Base-by-base conservation (phyloP, 2,329 filamentous ascomycete species). In the Diatrype stigma region DNA sequence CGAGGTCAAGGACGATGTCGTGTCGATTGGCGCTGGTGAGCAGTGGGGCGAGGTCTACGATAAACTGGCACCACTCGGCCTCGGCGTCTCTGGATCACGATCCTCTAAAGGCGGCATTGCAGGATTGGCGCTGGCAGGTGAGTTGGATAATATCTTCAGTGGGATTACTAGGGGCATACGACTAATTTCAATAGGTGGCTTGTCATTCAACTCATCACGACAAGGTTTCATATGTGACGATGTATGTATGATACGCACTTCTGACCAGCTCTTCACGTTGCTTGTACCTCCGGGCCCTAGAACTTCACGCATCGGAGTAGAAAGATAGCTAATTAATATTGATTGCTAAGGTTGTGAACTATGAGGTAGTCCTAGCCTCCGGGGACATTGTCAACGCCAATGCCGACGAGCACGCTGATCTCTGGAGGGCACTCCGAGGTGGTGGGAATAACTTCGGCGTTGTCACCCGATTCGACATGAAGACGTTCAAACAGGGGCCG, bases 21-120 rank as follows among this genome's bases (percentile, higher is more conserved):
- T 59, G 0, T 37, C 17, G 1, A 32, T 56, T 12, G 55, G 10
- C 2, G 55, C 55, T 1, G 56, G 56, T 12, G 54, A 52, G 42
- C 42, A 23, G 11, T 58, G 56, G 50, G 54, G 56, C 19, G 1
- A 37, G 2, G 51, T 58, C 2, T 56, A 54, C 21, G 52, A 56
- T 28, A 49, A 49, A 35, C 42, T 58, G 6, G 28, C 21, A 3
- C 30, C 21, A 12, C 22, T n/a, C 1, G 53, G 56, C 1, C 57
- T 56, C 7, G 51, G 34, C 4, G 19, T 42, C 16, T 42, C 47
- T 2, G 57, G 56, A 0, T 17, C 22, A 2, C 40, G 57, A 6
- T 53, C 51, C 2, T 12, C 42, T 3, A 52, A 42, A 23, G 46
- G 47, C 22, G 57, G 54, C 5, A 53, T 57, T 14, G 56, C 48